Evolutionary conservation across 2,329 filamentous ascomycete genomes (phyloP).

Genomic region (Stachybotrys elegans): DNA sequence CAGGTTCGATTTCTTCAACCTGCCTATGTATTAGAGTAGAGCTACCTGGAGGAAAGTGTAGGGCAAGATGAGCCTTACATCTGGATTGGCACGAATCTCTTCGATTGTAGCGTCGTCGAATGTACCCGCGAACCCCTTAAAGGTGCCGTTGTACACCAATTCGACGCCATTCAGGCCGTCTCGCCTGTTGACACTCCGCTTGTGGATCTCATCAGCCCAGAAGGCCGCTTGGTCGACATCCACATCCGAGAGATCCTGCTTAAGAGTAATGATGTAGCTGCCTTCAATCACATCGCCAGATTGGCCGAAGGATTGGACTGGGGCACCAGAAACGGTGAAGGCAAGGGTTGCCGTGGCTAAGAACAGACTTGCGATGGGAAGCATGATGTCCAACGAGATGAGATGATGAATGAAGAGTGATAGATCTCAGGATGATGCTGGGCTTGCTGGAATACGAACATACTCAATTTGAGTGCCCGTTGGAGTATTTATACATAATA

Average conservation of each 20-base stretch:
- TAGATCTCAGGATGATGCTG: conserved; percentile 7
- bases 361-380: conserved; percentile 22
- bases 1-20: conserved; percentile 24
- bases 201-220: conserved; percentile 47
- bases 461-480: too few species aligned
- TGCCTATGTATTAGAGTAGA: conserved; percentile 2
- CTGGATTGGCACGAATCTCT: conserved; percentile 33
- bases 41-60: not conserved
- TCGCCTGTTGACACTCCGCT: conserved; percentile 46
- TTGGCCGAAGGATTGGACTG: conserved; percentile 16
- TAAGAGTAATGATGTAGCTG: conserved; percentile 59
- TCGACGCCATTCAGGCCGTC: conserved; percentile 29
- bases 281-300: conserved; percentile 23
- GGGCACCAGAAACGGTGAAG: conserved; percentile 13
- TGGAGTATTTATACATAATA: too few species aligned
- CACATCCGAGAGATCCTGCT: conserved; percentile 39
- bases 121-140: conserved; percentile 37
- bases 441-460: too few species aligned
- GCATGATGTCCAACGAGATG: conserved; percentile 18
- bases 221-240: conserved; percentile 42
- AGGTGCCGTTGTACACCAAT: conserved; percentile 22
- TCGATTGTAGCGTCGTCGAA: conserved; percentile 36
- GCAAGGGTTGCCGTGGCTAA: conserved; percentile 18
- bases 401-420: conserved; percentile 1
- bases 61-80: conserved; percentile 25